A percentile compares a stretch with the other conserved stretches of the same genome.
Conservation (phyloP, 768 basidiomycete genomes). For the Podaxis sp. region DNA sequence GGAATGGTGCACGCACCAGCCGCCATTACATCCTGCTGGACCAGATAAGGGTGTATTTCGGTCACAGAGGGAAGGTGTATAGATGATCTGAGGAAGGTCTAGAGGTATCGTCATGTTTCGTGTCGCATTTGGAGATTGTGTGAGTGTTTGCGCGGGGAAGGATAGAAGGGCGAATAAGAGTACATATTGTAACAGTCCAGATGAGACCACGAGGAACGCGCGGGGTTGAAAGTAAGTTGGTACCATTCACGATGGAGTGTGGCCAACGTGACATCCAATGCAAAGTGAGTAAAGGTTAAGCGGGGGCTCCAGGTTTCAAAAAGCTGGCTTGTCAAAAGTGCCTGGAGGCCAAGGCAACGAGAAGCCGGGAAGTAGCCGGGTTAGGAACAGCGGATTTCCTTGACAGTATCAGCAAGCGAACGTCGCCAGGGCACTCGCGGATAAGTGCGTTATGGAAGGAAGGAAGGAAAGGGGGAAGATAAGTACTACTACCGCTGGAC, state of each 20-base stretch:
- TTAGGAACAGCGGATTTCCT: not conserved
- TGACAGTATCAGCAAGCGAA: not conserved
- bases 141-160: not conserved
- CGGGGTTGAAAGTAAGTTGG: not conserved
- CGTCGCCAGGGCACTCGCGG: conserved; percentile 1
- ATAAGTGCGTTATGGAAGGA: not conserved
- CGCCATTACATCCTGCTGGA: conserved; percentile 32
- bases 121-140: not conserved
- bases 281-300: not conserved
- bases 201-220: not conserved
- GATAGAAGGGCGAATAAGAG: not conserved
- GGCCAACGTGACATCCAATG: not conserved
- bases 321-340: not conserved
- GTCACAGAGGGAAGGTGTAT: conserved; percentile 45
- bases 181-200: not conserved
- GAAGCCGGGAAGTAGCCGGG: not conserved
- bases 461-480: not conserved
- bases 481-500: not conserved
- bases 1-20: conserved; percentile 32
- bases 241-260: conserved; percentile 6
- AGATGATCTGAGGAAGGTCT: conserved; percentile 36
- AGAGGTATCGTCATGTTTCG: conserved; percentile 34
- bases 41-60: conserved; percentile 17
- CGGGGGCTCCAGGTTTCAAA: not conserved
- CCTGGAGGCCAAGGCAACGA: not conserved